Conservation (phyloP, 805 yeast species). For the Yamadazyma ubonensis region DNA sequence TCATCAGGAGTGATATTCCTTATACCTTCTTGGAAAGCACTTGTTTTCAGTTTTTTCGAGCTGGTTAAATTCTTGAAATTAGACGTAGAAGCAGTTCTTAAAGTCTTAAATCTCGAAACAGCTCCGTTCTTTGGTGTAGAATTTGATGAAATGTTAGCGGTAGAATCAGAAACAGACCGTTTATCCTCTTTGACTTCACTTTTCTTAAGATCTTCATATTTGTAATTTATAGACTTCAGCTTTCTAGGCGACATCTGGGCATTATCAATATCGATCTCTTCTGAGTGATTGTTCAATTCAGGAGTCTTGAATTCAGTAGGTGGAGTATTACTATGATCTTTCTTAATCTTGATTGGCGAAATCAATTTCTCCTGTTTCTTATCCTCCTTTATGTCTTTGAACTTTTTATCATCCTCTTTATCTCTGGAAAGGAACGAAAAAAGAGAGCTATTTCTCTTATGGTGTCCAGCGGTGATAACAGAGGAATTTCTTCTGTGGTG, state of each 20-base stretch:
- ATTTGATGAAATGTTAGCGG: conserved; percentile 4
- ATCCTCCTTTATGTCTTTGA: conserved; percentile 3
- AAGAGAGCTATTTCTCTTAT: conserved; percentile 61
- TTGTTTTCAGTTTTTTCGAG: conserved; percentile 61
- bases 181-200: conserved; percentile 21
- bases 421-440: conserved; percentile 48
- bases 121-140: conserved; percentile 16
- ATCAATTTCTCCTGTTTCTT: conserved; percentile 17
- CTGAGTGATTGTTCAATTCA: conserved; percentile 1
- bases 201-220: conserved; percentile 12
- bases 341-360: conserved; percentile 27
- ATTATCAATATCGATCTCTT: conserved; percentile 30
- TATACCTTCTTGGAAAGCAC: conserved; percentile 88
- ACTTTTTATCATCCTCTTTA: conserved; percentile 19
- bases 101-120: conserved; percentile 46
- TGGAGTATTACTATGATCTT: conserved; percentile 11
- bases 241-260: conserved; percentile 38
- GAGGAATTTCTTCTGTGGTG: conserved; percentile 31
- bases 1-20: conserved; percentile 71
- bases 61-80: conserved; percentile 46
- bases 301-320: conserved; percentile 2
- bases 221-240: conserved; percentile 22
- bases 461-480: conserved; percentile 28
- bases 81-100: conserved; percentile 54
- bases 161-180: conserved; percentile 39